Evolutionary conservation across 1,284 basidiomycete genomes (phyloP).

Genomic region (Quambalaria eucalypti): DNA sequence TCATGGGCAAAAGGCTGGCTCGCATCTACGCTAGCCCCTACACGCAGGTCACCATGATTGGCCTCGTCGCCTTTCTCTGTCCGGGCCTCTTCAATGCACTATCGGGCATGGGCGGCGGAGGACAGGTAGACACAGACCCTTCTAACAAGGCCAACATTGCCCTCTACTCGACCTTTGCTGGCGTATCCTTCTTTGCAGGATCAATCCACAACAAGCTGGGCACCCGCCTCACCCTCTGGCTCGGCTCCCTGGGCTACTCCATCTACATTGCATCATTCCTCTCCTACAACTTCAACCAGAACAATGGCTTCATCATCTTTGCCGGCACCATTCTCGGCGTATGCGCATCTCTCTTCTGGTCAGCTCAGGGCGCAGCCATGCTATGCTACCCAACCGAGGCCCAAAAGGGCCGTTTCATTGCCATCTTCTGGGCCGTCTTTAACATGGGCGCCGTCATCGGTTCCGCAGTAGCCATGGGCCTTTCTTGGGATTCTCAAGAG

Average conservation of each 20-base stretch:
- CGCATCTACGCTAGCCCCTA: neutral
- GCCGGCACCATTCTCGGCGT: constrained; percentile 71
- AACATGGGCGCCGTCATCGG: constrained; percentile 63
- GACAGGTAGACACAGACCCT: constrained; percentile 19
- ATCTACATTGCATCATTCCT: constrained; percentile 67
- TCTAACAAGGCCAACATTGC: constrained; percentile 24
- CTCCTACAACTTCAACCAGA: constrained; percentile 46
- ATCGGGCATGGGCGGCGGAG: constrained; percentile 53
- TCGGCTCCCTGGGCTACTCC: constrained; percentile 55
- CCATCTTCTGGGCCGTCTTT: constrained; percentile 62
- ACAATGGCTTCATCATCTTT: constrained; percentile 53
- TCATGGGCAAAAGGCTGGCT: neutral
- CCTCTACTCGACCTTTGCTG: constrained; percentile 38
- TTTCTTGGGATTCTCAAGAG: constrained; percentile 21
- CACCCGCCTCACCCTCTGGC: constrained; percentile 60
- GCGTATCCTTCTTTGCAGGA: constrained; percentile 55
- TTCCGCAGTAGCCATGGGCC: constrained; percentile 56
- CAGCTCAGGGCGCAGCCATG: constrained; percentile 66
- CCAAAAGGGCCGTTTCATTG: constrained; percentile 63
- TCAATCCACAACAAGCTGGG: constrained; percentile 59
- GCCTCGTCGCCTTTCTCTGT: constrained; percentile 48
- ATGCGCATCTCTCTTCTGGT: constrained; percentile 65
- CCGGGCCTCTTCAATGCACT: constrained; percentile 56
- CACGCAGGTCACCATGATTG: constrained; percentile 13
- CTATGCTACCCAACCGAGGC: constrained; percentile 66